These are phyloP conservation scores for Fusarium hainanense DNA, from an alignment of 2,329 filamentous ascomycete species.

Conservation along the genomic window DNA sequence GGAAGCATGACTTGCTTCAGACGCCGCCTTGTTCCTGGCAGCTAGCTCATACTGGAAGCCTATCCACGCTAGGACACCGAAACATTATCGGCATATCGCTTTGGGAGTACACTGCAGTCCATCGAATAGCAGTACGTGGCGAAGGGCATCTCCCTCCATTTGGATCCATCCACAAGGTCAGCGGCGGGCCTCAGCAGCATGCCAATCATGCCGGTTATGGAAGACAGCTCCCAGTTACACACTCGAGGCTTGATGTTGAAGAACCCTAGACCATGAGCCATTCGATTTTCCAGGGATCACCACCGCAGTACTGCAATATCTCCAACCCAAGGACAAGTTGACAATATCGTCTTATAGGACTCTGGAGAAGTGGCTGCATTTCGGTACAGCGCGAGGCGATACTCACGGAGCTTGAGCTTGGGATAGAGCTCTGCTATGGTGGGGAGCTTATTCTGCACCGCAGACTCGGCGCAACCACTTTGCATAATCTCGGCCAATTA, in stretches of 20 bases:
- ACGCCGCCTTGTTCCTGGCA: constrained; percentile 33
- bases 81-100: neutral
- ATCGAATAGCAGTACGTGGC: constrained; percentile 31
- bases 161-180: constrained; percentile 20
- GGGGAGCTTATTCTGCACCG: constrained; percentile 28
- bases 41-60: constrained; percentile 9
- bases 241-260: neutral
- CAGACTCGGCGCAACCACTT: constrained; percentile 27
- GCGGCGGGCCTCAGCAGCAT: constrained; percentile 35
- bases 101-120: constrained; percentile 6
- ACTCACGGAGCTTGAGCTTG: constrained; percentile 22
- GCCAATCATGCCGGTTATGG: constrained; percentile 26
- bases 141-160: neutral
- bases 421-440: constrained; percentile 16
- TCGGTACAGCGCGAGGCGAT: constrained; percentile 30
- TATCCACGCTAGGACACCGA: neutral
- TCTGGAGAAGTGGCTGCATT: constrained; percentile 13
- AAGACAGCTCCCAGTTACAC: constrained; percentile 11
- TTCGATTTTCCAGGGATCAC: constrained; percentile 13
- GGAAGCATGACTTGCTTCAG: constrained; percentile 23
- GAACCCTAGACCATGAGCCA: constrained; percentile 2
- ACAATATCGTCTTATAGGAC: neutral
- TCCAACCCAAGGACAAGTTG: neutral
- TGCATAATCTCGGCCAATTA: constrained; percentile 34
- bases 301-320: constrained; percentile 25